Percentiles rank a stretch among this genome's conserved stretches.
Conservation (phyloP, 1,284 basidiomycete genomes). For the Cryptococcus sp. region DNA sequence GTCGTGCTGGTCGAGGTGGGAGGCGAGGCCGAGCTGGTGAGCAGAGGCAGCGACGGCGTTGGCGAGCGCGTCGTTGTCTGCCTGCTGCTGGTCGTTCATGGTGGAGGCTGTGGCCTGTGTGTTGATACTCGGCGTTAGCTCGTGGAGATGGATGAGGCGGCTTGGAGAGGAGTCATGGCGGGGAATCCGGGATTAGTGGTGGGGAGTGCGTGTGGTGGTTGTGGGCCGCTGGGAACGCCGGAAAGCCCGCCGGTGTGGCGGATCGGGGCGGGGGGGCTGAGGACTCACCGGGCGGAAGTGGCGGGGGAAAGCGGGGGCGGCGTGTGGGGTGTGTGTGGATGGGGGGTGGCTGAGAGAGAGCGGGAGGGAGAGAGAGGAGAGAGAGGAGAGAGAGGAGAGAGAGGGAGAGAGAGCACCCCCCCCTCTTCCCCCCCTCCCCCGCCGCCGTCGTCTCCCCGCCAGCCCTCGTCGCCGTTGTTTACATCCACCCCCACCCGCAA, state of each 20-base stretch:
- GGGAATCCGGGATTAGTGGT: conserved; percentile 1
- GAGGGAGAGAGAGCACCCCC: no score
- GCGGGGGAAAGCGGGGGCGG: not conserved
- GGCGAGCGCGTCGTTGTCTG: conserved; percentile 38
- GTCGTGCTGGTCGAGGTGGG: conserved; percentile 2
- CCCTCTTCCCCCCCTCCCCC: no score
- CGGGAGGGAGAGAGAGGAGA: not conserved
- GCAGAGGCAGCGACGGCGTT: conserved; percentile 39
- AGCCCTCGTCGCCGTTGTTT: no score
- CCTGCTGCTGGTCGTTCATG: conserved; percentile 37
- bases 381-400: not conserved
- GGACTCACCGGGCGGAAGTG: not conserved
- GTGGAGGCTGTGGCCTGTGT: conserved; percentile 2
- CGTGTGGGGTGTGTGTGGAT: not conserved
- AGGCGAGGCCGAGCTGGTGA: conserved; percentile 27
- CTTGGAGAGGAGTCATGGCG: not conserved
- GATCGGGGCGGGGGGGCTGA: not conserved
- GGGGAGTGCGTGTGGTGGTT: not conserved
- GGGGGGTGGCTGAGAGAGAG: not conserved
- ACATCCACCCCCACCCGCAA: no score
- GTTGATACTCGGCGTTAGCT: not conserved
- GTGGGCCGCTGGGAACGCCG: not conserved
- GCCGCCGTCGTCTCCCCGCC: no score
- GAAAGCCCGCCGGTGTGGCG: not conserved
- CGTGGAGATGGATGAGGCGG: not conserved